Conservation (phyloP, 2,329 filamentous ascomycete species). For the Penicillium glabrum region DNA sequence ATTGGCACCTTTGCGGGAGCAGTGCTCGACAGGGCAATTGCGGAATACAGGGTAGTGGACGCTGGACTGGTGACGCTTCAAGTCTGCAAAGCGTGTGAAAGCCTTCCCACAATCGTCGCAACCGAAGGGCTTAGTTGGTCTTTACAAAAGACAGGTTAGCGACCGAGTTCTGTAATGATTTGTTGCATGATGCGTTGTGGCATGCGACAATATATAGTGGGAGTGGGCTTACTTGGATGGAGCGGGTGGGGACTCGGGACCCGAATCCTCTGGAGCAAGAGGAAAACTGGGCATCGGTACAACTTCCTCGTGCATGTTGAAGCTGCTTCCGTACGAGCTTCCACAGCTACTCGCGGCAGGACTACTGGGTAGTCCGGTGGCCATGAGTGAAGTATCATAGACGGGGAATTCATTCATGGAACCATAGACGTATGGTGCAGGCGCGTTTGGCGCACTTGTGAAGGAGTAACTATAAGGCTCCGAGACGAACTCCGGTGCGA, state of each 20-base stretch:
- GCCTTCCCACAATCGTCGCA: constrained; percentile 38
- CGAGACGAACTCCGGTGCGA: constrained; percentile 10
- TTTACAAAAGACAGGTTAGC: constrained; percentile 6
- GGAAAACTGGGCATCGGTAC: constrained; percentile 15
- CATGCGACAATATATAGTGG: background rate
- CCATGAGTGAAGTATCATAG: constrained; percentile 25
- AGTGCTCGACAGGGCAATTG: constrained; percentile 46
- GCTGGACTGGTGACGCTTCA: constrained; percentile 50
- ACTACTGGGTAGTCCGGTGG: constrained; percentile 26
- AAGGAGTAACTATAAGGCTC: constrained; percentile 15
- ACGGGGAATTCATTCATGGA: constrained; percentile 14
- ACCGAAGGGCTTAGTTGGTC: constrained; percentile 30
- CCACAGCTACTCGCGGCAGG: constrained; percentile 16
- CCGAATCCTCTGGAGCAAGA: constrained; percentile 13
- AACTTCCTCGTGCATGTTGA: constrained; percentile 20
- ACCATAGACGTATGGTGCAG: constrained; percentile 16
- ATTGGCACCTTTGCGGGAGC: constrained; percentile 46
- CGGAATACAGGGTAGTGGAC: constrained; percentile 46
- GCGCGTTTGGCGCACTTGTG: constrained; percentile 19
- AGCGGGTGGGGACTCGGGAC: constrained; percentile 20
- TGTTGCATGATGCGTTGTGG: background rate
- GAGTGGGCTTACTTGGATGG: constrained; percentile 25
- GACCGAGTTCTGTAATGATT: background rate
- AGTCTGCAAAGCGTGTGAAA: constrained; percentile 50
- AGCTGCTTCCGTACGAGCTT: constrained; percentile 16